Conservation (phyloP, 192 early-diverging fungal genomes). For the Coemansia sp. region DNA sequence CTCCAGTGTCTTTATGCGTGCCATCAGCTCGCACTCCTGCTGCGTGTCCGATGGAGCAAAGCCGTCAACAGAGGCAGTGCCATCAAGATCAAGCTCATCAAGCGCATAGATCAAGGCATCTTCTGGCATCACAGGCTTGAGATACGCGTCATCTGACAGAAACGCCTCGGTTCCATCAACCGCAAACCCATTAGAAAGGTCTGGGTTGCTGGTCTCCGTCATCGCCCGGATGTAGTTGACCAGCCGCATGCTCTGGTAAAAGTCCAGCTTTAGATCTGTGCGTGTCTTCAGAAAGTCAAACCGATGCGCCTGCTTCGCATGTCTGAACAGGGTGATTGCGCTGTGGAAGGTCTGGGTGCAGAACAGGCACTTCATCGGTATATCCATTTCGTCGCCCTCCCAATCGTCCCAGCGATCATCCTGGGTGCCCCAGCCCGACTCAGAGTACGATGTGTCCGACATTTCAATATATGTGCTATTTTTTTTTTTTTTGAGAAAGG, state of each 20-base stretch:
- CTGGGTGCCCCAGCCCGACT: slow-evolving; percentile 54
- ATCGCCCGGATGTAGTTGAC: slow-evolving; percentile 55
- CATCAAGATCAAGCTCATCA: slow-evolving; percentile 62
- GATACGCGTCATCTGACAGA: slow-evolving; percentile 64
- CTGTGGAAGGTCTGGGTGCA: slow-evolving; percentile 58
- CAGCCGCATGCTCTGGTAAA: slow-evolving; percentile 72
- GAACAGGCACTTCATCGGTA: slow-evolving; percentile 69
- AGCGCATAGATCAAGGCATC: slow-evolving; percentile 72
- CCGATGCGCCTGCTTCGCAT: slow-evolving; percentile 58
- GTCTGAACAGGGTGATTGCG: slow-evolving; percentile 60
- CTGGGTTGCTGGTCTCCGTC: slow-evolving; percentile 27
- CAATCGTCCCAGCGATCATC: slow-evolving; percentile 71
- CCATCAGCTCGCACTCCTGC: slow-evolving; percentile 59
- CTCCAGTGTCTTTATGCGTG: slow-evolving; percentile 57
- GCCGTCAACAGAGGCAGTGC: slow-evolving; percentile 10
- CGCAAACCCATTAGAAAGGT: slow-evolving; percentile 23
- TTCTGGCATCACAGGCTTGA: slow-evolving; percentile 66
- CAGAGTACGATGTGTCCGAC: slow-evolving; percentile 48
- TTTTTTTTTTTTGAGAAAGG: not conserved
- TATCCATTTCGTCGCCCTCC: slow-evolving; percentile 63
- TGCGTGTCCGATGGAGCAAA: slow-evolving; percentile 33
- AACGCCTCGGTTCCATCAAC: slow-evolving; percentile 58
- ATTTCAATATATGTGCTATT: slow-evolving; percentile 3
- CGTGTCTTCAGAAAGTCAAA: slow-evolving; percentile 67
- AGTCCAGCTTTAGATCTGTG: slow-evolving; percentile 61